Evolutionary conservation across 108 stramenopile species (phyloP).

Genomic region (Skeletonema menzelii): DNA sequence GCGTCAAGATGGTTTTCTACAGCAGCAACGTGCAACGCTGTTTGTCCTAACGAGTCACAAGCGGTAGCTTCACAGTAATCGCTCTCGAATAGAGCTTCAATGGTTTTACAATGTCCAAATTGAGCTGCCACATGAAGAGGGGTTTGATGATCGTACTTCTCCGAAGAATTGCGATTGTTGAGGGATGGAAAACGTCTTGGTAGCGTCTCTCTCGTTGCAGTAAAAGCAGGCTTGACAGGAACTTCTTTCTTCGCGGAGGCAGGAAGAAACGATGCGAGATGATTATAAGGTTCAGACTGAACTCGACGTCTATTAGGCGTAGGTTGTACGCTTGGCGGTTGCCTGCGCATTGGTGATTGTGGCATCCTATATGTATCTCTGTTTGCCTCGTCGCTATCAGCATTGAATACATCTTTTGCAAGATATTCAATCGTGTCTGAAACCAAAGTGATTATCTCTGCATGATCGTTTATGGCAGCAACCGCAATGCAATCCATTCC

Average conservation of each 20-base stretch:
- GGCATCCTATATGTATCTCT: not conserved
- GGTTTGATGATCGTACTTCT: constrained; percentile 31
- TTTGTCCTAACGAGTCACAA: constrained; percentile 36
- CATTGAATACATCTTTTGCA: constrained; percentile 1
- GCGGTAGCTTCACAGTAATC: constrained; percentile 17
- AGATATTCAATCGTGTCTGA: constrained; percentile 13
- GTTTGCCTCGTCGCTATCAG: not conserved
- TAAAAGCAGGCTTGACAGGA: not conserved
- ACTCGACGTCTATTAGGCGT: not conserved
- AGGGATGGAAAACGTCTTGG: constrained; percentile 24
- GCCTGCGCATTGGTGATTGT: not conserved
- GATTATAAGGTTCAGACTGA: not conserved
- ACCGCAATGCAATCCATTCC: constrained; percentile 34
- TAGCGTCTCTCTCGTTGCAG: not conserved
- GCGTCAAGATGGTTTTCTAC: constrained; percentile 10
- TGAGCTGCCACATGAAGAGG: constrained; percentile 42
- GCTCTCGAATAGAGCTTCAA: constrained; percentile 31
- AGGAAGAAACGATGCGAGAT: not conserved
- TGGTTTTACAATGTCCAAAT: constrained; percentile 16
- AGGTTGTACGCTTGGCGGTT: not conserved
- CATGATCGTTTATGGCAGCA: constrained; percentile 24
- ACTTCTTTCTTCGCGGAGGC: not conserved
- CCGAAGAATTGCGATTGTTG: constrained; percentile 21
- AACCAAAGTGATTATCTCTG: constrained; percentile 14
- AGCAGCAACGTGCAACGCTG: constrained; percentile 36